These are phyloP conservation scores for Isabelozyma heimii DNA, from an alignment of 805 yeast species.

Conservation along the genomic window DNA sequence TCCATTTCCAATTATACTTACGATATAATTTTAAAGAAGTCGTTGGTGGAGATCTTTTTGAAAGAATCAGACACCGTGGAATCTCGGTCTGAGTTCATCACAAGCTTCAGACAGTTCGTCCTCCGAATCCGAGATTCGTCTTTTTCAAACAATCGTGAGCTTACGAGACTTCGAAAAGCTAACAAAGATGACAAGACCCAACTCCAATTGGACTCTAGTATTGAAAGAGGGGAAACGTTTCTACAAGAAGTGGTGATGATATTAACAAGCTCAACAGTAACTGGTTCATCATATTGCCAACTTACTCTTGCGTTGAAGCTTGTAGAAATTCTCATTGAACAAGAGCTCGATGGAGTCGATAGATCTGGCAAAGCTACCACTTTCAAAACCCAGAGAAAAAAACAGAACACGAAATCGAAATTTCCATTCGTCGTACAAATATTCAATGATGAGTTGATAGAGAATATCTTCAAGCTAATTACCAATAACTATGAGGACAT, in stretches of 20 bases:
- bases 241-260: not conserved
- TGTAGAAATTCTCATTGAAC: conserved; percentile 9
- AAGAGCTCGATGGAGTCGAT: conserved; percentile 3
- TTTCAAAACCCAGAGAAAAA: not conserved
- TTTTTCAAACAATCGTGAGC: conserved; percentile 54
- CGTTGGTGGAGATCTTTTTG: conserved; percentile 46
- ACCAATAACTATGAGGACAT: conserved; percentile 77
- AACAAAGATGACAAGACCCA: conserved; percentile 5
- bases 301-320: conserved; percentile 13
- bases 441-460: conserved; percentile 26
- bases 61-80: conserved; percentile 64
- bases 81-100: conserved; percentile 61
- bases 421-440: not conserved
- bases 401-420: not conserved
- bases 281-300: conserved; percentile 48
- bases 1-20: conserved; percentile 49
- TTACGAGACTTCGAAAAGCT: conserved; percentile 34
- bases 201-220: not conserved
- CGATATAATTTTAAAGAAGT: conserved; percentile 37
- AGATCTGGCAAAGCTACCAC: not conserved
- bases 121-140: conserved; percentile 67
- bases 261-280: conserved; percentile 21
- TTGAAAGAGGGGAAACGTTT: not conserved
- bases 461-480: conserved; percentile 58
- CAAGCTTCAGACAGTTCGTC: conserved; percentile 61